Conservation (phyloP, 164 flowering plant genomes). For the Amborella trichopoda region DNA sequence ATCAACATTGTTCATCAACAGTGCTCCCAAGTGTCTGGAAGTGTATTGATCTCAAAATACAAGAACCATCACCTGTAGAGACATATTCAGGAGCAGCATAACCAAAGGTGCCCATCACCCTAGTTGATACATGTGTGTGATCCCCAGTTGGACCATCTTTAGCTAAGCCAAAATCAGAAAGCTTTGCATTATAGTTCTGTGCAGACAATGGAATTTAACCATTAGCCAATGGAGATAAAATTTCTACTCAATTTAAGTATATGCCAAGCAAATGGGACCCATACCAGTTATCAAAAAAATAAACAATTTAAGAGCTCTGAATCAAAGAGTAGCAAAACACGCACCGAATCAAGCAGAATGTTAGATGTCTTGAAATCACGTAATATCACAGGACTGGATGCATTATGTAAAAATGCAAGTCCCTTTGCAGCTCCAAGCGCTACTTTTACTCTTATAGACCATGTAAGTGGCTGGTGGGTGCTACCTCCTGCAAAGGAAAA, state of each 20-base stretch:
- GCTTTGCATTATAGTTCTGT: constrained; percentile 21
- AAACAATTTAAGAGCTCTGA: background rate
- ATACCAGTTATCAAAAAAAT: background rate
- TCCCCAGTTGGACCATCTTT: constrained; percentile 7
- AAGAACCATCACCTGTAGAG: background rate
- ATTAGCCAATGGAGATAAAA: background rate
- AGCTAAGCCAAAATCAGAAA: constrained; percentile 9
- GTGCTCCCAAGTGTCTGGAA: no score
- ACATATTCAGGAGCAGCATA: constrained; percentile 1
- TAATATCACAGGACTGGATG: constrained; percentile 43
- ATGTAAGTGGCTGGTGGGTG: constrained; percentile 56
- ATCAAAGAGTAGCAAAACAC: constrained; percentile 4
- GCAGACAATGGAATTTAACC: background rate
- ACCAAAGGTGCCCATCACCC: background rate
- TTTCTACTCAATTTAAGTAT: background rate
- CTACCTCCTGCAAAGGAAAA: constrained; percentile 51
- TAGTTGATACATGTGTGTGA: constrained; percentile 1
- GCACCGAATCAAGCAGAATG: constrained; percentile 54
- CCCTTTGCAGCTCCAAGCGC: constrained; percentile 80
- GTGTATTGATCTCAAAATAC: no score
- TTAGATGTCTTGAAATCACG: constrained; percentile 72
- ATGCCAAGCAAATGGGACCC: background rate
- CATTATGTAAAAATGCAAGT: constrained; percentile 64
- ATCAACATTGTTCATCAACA: no score
- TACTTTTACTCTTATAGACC: constrained; percentile 59